Base-by-base conservation (phyloP, 2,329 filamentous ascomycete species). In the Fusarium pseudonygamai region DNA sequence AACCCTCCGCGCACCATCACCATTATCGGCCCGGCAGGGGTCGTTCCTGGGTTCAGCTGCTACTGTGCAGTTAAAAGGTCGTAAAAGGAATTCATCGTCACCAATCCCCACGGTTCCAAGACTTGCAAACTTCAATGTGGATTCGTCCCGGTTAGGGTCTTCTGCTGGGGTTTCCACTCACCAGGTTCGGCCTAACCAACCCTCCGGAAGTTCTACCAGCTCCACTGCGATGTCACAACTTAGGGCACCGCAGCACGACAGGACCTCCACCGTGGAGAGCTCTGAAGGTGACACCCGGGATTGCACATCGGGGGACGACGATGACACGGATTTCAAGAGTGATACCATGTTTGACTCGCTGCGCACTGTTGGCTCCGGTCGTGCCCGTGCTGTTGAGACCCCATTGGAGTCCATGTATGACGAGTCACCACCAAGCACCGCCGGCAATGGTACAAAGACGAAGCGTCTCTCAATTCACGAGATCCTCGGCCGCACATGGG, bases 351-450 rank as follows among this genome's bases (percentile, higher is more conserved):
- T 91, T 81, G 93, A 95, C 83, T 95, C 93, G 36, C 83, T 94
- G 74, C 91, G 92, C 60, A 95, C 93, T 22, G 86, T 88, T 67
- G 91, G 88, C 43, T 94, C 92, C 15, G 87, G 88, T 69, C 92
- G 91, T 70, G 86, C 88, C 60, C 89, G 91, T 67, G 89, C 90
- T 39, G 87, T 90, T 52, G 90, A 93, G 78, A 92, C 92, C 34
- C 92, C 93, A 22, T 84, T 95, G 56, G 93, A 95, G 78, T 93
- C 90, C 30, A 93, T 95, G 85, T 95, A 95, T 80, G 93, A 95
- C 81, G 93, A 95, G 76, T 93, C 92, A 20, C 92, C 91, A 40
- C 88, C 90, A 13, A 88, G 87, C 78, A 87, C 88, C 2, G 86
- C 86, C 24, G 84, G 86, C 60, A 87, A 87, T 73, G 82, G 86